Conservation (phyloP, 768 basidiomycete species). For the Leucogyrophana mollusca region DNA sequence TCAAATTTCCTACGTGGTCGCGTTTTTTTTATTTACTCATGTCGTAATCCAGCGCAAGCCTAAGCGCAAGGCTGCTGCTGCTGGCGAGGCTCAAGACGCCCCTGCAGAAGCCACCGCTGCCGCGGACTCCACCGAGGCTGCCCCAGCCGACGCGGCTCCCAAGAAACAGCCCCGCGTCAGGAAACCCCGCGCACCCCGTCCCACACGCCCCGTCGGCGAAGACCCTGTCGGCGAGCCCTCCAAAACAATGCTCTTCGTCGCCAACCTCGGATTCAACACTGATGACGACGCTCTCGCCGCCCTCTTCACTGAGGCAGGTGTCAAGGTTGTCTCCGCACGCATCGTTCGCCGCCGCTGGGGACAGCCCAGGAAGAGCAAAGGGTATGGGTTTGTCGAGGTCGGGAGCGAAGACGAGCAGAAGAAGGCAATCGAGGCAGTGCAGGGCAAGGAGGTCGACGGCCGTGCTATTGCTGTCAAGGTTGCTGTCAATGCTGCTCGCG, state of each 20-base stretch:
- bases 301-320: constrained; percentile 85
- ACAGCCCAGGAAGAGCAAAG: constrained; percentile 85
- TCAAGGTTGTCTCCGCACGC: constrained; percentile 81
- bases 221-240: constrained; percentile 87
- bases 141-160: constrained; percentile 35
- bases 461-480: constrained; percentile 91
- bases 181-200: constrained; percentile 57
- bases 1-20: constrained; percentile 1
- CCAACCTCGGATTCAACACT: constrained; percentile 95
- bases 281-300: constrained; percentile 78
- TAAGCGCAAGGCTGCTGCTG: constrained; percentile 37
- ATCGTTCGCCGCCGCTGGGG: constrained; percentile 88
- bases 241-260: constrained; percentile 90
- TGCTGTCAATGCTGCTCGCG: constrained; percentile 80
- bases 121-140: constrained; percentile 35
- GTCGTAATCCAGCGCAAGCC: constrained; percentile 52
- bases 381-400: constrained; percentile 98
- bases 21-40: constrained; percentile 4
- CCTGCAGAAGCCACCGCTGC: constrained; percentile 27
- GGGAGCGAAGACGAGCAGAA: constrained; percentile 85
- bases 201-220: constrained; percentile 72
- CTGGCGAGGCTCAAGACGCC: constrained; percentile 28
- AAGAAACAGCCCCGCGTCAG: constrained; percentile 44
- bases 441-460: constrained; percentile 87
- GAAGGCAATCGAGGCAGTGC: constrained; percentile 83